Evolutionary conservation across 495 filamentous ascomycete species (phyloP), one percentile per base, ranked within the genome.

Genomic region (Lepidopterella palustris): DNA sequence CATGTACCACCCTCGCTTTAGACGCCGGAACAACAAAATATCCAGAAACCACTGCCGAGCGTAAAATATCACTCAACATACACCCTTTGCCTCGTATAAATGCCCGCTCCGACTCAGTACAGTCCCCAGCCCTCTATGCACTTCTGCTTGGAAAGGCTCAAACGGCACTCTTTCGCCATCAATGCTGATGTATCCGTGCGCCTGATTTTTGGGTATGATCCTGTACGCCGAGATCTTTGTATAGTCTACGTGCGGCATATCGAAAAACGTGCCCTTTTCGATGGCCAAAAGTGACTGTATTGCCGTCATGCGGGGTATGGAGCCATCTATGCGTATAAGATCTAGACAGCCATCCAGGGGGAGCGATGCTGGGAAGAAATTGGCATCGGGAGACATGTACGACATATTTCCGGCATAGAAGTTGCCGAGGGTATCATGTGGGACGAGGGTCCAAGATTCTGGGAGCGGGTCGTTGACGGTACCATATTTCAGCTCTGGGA

Each of bases 331-430:
- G 49, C 82, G 87, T 55, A 96, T 77, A 25, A 97, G 76, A 68
- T 98, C 93, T 72, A 96, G 81, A 53, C 86, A 76, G 8, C 92
- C 93, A 68, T 98, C 93, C 55, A 84, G 83, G 5, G 90, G 88
- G 11, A 93, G 79, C 0, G 93, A 80, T 1, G 89, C 86, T 0
- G 89, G 80, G 79, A 98, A 98, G 78, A 97, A 95, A 64, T 88
- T 89, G 31, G 84, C 81, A 56, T 89, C 87, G 23, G 91, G 81
- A 2, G 90, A 84, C 89, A 98, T 90, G 72, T 86, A 89, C 4
- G 89, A 84, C 90, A 97, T 93, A 67, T 96, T 98, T 53, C 93
- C 93, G 8, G 86, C 86, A 71, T 93, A 97, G 75, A 98, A 97
- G 69, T 88, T 97, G 5, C 92, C 90, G 39, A 98, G 75, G 18